Percentiles rank a stretch among this genome's conserved stretches.
These are phyloP conservation scores for Aureobasidium vineae DNA, from an alignment of 2,329 filamentous ascomycete species.

Conservation along the genomic window DNA sequence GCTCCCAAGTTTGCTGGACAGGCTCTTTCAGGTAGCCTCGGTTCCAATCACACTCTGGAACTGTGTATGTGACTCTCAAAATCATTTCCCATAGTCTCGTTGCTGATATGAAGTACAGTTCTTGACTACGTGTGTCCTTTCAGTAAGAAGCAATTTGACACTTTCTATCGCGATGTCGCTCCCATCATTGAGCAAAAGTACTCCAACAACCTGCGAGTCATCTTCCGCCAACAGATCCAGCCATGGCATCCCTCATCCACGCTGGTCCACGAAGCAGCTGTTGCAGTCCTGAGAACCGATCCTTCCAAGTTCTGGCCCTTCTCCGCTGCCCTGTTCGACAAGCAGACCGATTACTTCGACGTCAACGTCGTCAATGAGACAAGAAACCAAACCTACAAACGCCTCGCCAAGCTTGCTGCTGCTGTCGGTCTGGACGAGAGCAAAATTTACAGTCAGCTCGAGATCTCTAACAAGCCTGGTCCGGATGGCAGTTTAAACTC, in stretches of 20 bases:
- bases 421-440: conserved; percentile 68
- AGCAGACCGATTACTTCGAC: conserved; percentile 80
- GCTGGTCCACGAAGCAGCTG: conserved; percentile 72
- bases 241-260: conserved; percentile 85
- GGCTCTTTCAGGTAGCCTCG: conserved; percentile 55
- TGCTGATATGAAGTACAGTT: conserved; percentile 44
- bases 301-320: conserved; percentile 79
- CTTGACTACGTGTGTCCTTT: conserved; percentile 88
- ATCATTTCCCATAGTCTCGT: conserved; percentile 35
- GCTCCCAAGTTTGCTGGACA: conserved; percentile 75
- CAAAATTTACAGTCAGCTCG: conserved; percentile 67
- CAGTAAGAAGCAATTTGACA: conserved; percentile 69
- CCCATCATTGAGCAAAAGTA: conserved; percentile 64
- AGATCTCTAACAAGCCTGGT: conserved; percentile 64
- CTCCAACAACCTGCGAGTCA: conserved; percentile 62
- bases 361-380: conserved; percentile 78
- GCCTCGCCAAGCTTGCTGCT: conserved; percentile 71
- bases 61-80: conserved; percentile 53
- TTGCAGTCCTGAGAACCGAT: conserved; percentile 71
- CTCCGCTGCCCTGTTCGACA: conserved; percentile 64
- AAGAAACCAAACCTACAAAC: conserved; percentile 77
- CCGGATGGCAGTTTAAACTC: conserved; percentile 68
- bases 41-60: conserved; percentile 51
- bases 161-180: conserved; percentile 62
- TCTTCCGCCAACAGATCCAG: conserved; percentile 90